Conservation (phyloP, 2,329 filamentous ascomycete species). For the Neonectria magnoliae region DNA sequence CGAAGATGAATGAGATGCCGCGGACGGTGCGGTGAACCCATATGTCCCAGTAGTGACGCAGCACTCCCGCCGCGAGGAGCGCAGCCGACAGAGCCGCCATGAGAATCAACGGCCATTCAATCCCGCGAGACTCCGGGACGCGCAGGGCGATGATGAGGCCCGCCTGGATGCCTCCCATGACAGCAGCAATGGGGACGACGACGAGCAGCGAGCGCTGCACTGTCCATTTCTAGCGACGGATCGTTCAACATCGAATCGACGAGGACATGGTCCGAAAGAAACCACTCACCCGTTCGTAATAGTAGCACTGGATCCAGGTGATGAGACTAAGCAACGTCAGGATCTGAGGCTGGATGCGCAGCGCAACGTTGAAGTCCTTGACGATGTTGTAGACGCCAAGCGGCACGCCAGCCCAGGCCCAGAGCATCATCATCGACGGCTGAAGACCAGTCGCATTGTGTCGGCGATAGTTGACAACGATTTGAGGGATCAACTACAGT, state of each 20-base stretch:
- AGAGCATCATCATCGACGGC: slow-evolving; percentile 77
- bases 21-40: slow-evolving; percentile 72
- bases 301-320: slow-evolving; percentile 56
- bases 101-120: slow-evolving; percentile 70
- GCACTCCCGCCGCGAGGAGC: slow-evolving; percentile 72
- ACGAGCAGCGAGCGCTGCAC: slow-evolving; percentile 58
- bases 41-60: slow-evolving; percentile 77
- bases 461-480: slow-evolving; percentile 72
- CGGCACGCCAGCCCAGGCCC: slow-evolving; percentile 74
- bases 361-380: slow-evolving; percentile 53
- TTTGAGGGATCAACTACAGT: slow-evolving; percentile 72
- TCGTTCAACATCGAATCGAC: slow-evolving; percentile 11
- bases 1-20: slow-evolving; percentile 78
- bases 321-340: slow-evolving; percentile 54
- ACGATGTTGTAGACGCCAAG: slow-evolving; percentile 64
- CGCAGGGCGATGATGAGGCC: slow-evolving; percentile 67
- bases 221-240: slow-evolving; percentile 59
- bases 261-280: fast-evolving
- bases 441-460: slow-evolving; percentile 74
- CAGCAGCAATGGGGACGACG: slow-evolving; percentile 59
- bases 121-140: slow-evolving; percentile 52
- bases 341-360: slow-evolving; percentile 56
- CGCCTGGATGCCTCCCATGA: slow-evolving; percentile 69
- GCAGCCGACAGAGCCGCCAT: slow-evolving; percentile 74
- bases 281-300: slow-evolving; percentile 50